Evolutionary conservation across 371 early-diverging fungal genomes (phyloP), one percentile per base, ranked within the genome.

Genomic region (Rhizopus stolonifer): DNA sequence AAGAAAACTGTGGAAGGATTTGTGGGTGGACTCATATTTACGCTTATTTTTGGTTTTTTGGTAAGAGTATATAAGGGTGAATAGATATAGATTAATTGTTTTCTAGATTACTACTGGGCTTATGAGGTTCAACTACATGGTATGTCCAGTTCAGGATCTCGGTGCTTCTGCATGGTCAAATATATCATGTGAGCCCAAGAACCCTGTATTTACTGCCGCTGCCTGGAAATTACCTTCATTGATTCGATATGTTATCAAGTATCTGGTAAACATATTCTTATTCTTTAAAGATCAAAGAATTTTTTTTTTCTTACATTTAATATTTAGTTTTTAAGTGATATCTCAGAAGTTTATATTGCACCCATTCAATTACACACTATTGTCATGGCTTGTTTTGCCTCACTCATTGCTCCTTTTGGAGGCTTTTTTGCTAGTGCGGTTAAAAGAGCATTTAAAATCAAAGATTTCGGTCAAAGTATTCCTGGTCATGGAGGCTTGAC

Each of bases 1-100:
- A 99, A 99, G 69, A 99, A 99, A 82, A 99, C 99, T n/a, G 91
- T 95, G 70, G 99, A 99, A 72, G 99, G 99, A 5, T 99, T 98
- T 63, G 79, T 98, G 31, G 99, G 99, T 46, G 99, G 89, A 18
- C 87, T 92, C 55, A 52, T 99, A 32, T 82, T 83, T 56, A 99
- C 99, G 1, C 60, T 92, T 46, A 58, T 92, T 26, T 90, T 94
- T 66, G 97, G 92, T 2, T 85, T 93, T 50, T 56, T 93, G 60
- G 85, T 93, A 68, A 58, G 78, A 34, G 29, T n/a, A 6, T 19
- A 15, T 32, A 21, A 40, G 13, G 33, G 8, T 18, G 18, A 18
- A 18, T 19, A 47, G 19, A 0, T n/a, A 15, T 38, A 21, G 8
- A 10, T 3, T 21, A n/a, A 31, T 4, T 31, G 26, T 32, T 46